Conservation (phyloP, 441 rosid species). For the Biscutella laevigata region DNA sequence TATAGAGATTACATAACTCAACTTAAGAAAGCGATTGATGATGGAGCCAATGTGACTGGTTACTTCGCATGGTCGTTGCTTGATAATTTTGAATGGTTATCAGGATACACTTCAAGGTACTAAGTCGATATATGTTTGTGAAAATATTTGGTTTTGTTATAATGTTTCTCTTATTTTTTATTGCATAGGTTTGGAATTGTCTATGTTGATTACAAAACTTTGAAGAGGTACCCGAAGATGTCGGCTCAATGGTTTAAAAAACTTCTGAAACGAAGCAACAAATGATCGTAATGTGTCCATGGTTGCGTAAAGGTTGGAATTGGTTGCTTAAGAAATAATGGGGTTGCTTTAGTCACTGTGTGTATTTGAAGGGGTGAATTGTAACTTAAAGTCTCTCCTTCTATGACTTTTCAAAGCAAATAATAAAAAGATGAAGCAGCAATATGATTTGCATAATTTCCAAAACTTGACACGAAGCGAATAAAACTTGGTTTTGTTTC, state of each 20-base stretch:
- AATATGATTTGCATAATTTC: neutral
- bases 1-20: constrained; percentile 62
- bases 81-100: constrained; percentile 89
- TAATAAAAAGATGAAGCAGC: neutral
- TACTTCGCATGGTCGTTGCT: constrained; percentile 95
- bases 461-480: neutral
- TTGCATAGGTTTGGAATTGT: constrained; percentile 61
- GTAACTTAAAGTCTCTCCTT: neutral
- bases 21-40: constrained; percentile 69
- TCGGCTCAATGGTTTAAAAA: constrained; percentile 83
- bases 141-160: too few relatives aligned
- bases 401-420: neutral
- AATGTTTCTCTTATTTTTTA: neutral
- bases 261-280: constrained; percentile 37
- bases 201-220: constrained; percentile 57
- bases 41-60: constrained; percentile 74
- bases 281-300: constrained; percentile 7
- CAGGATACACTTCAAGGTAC: constrained; percentile 75
- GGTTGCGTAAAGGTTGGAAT: neutral
- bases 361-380: neutral
- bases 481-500: neutral
- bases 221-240: constrained; percentile 80
- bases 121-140: too few relatives aligned
- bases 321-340: neutral
- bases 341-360: neutral